Evolutionary conservation across 805 yeast species (phyloP), one percentile per base, ranked within the genome.

Genomic region (Yamadazyma nakazawae): DNA sequence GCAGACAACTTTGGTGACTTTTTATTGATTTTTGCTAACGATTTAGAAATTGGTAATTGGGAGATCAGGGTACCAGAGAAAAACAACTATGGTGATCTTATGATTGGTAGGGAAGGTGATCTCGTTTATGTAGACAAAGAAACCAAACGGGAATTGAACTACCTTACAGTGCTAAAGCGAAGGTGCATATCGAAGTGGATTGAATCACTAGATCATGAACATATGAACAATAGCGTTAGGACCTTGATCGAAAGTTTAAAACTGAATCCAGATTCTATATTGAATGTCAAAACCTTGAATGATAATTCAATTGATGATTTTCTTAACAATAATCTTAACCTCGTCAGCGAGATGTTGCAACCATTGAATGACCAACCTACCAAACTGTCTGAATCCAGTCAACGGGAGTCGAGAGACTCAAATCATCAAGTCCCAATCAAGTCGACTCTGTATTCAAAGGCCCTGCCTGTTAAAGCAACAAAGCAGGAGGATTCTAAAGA

Each of bases 1-100:
- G 95, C 97, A 16, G 80, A 81, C 42, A 85, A 85, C 46, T 92
- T 96, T 84, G 96, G 96, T 14, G 94, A 87, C 58, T 94, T 94
- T 63, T 67, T 92, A 44, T 71, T 90, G 45, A 76, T 78, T 43
- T 84, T 90, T 62, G 96, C 91, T 24, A 88, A 89, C 54, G 97
- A 92, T 62, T 71, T 92, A 47, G 97, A 91, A 62, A 76, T 72
- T 43, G 96, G 96, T 10, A 85, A 85, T 61, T 88, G 87, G 78
- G 78, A 75, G 35, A 73, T 92, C 44, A 82, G 82, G 55, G 84
- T 76, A 35, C 70, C 74, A 39, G 89, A 84, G 21, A 59, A 57
- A 50, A 55, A 64, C 42, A 65, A 67, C 41, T 53, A 60, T 40
- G 68, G 66, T 57, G 88, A 87, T 56, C 77, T 85, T 56, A 75